Conservation (phyloP, 257 asterid species). For the Solanum medicagineum region DNA sequence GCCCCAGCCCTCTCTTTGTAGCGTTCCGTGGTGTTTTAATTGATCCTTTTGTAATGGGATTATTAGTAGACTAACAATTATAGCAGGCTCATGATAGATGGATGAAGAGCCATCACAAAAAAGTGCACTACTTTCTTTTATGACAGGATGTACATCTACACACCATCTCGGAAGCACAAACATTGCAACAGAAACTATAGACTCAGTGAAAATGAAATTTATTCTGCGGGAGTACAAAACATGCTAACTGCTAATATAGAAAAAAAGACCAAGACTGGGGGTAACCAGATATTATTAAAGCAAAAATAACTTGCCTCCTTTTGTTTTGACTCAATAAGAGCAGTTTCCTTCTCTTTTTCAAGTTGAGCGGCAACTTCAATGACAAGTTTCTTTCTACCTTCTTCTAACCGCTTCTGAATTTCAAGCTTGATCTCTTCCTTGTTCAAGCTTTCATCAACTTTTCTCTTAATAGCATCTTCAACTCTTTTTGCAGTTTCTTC, state of each 20-base stretch:
- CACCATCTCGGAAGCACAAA: not conserved
- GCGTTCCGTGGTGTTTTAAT: not conserved
- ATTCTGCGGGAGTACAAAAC: not conserved
- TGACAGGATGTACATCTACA: not conserved
- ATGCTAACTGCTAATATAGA: not conserved
- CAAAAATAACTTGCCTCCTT: constrained; percentile 56
- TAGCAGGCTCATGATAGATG: not conserved
- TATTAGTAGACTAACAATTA: not conserved
- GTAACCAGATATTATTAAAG: not conserved
- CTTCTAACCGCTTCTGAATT: constrained; percentile 54
- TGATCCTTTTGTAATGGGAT: not conserved
- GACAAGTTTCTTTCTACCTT: constrained; percentile 73
- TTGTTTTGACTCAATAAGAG: constrained; percentile 43
- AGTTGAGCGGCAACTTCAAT: constrained; percentile 78
- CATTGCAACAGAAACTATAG: not conserved
- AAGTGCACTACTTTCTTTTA: not conserved
- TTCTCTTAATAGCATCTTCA: constrained; percentile 57
- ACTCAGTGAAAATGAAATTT: not conserved
- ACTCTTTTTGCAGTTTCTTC: constrained; percentile 94
- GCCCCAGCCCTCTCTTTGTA: not conserved
- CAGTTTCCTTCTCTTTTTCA: constrained; percentile 68
- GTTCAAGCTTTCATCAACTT: constrained; percentile 70
- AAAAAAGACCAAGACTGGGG: not conserved
- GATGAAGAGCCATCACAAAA: not conserved
- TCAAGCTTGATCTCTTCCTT: constrained; percentile 50